phyloP scores from a whole-genome alignment of 73 alveolate species.

The Paramecium primaurelia region DNA sequence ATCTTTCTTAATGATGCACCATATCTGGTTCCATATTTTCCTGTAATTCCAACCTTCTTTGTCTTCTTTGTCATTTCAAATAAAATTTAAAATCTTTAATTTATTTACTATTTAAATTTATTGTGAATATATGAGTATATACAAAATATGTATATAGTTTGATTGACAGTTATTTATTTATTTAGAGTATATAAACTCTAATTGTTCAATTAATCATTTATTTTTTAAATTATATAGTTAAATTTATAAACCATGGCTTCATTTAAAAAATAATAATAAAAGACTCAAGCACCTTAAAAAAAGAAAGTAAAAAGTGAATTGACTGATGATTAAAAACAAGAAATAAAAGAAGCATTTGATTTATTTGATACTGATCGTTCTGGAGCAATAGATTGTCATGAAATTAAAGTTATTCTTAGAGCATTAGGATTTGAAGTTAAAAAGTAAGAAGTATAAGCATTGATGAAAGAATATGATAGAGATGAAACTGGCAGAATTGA shows the following conservation, averaged over 20 bases:
- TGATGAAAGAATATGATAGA: conserved; percentile 89
- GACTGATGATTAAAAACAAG: conserved; percentile 84
- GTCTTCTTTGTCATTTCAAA: conserved; percentile 82
- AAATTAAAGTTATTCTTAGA: conserved; percentile 85
- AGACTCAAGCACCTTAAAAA: conserved; percentile 35
- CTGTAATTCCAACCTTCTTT: conserved; percentile 95
- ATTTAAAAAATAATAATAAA: neutral
- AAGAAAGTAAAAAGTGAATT: conserved; percentile 46
- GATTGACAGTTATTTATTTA: neutral
- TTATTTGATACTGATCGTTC: conserved; percentile 97
- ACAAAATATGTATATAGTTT: neutral
- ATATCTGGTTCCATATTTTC: conserved; percentile 96
- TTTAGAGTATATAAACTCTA: neutral
- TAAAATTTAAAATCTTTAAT: neutral
- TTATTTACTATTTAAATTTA: neutral
- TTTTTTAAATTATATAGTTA: neutral
- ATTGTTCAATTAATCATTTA: neutral
- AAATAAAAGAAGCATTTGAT: conserved; percentile 97
- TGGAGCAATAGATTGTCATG: conserved; percentile 98
- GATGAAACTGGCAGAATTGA: conserved; percentile 84
- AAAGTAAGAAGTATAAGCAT: conserved; percentile 82
- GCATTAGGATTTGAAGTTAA: conserved; percentile 80
- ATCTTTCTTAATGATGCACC: conserved; percentile 93
- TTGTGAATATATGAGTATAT: neutral
- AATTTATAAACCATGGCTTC: neutral